phyloP scores from a whole-genome alignment of 1,284 basidiomycete genomes.

The Pyrrhoderma lamaoense region DNA sequence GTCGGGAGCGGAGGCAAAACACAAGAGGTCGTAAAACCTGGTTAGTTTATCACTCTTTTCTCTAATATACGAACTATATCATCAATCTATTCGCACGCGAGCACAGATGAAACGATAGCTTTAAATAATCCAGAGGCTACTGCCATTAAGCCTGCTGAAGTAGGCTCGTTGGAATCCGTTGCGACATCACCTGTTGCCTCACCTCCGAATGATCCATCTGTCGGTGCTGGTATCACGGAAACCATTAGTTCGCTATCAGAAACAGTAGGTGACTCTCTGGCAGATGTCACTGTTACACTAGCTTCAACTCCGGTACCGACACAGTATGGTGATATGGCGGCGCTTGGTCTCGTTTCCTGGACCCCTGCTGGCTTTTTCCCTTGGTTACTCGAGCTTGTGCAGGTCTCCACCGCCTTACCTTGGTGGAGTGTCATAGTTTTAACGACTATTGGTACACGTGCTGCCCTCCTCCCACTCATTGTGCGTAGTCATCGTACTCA shows the following conservation, averaged over 20 bases:
- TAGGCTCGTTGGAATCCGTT: too few species aligned
- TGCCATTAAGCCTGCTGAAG: too few species aligned
- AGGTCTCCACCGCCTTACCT: constrained; percentile 69
- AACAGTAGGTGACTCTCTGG: not conserved
- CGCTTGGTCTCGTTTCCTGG: constrained; percentile 64
- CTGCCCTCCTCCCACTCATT: constrained; percentile 63
- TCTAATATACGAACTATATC: too few species aligned
- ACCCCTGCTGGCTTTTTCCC: constrained; percentile 51
- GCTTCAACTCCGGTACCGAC: constrained; percentile 30
- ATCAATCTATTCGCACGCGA: too few species aligned
- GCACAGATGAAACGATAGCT: too few species aligned
- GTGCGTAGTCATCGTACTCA: constrained; percentile 61
- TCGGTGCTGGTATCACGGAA: too few species aligned
- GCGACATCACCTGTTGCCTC: too few species aligned
- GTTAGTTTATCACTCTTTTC: too few species aligned
- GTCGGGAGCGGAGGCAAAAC: not conserved
- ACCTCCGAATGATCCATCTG: too few species aligned
- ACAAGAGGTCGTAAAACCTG: not conserved
- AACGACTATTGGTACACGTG: constrained; percentile 64
- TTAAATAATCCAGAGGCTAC: too few species aligned
- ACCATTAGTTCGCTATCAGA: too few species aligned
- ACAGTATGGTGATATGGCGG: constrained; percentile 73
- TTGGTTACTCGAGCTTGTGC: constrained; percentile 60
- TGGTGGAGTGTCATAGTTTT: constrained; percentile 84
- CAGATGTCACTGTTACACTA: not conserved